Base-by-base conservation (phyloP, 805 yeast species). In the Barnettozyma salicaria region DNA sequence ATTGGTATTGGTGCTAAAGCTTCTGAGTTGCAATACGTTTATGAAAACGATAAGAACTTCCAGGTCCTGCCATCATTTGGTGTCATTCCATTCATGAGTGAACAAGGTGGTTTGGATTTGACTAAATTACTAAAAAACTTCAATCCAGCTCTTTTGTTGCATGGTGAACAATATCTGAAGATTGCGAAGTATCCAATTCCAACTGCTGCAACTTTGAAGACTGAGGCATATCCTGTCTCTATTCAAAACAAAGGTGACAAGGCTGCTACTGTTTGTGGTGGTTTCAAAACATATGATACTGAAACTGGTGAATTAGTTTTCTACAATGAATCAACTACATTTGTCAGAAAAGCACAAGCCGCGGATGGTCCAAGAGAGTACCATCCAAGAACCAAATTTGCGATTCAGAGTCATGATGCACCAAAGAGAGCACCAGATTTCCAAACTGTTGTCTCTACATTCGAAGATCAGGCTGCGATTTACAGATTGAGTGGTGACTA, bases 151-250 rank as follows among this genome's bases (percentile, higher is more conserved):
- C 71, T 81, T 62, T 70, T 90, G 55, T 72, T 90, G 49, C 97
- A 90, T 59, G 98, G 97, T 42, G 98, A 90, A 65, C 97, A 90
- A 60, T 90, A 83, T 62, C 68, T 89, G 50, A 87, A 78, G 61
- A 60, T 90, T 45, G 70, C 70, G 46, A 74, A 79, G 59, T 78
- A 73, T 68, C 92, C 95, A 40, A 69, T 90, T 40, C 94, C 96
- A 44, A 74, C 83, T 1, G 69, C 72, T 44, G 95, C 80, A 4
- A 57, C 63, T 2, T 60, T 88, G 30, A 68, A 62, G 38, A 83
- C 95, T 7, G 69, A 70, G 30, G 72, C 76, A 41, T 65, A 57
- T 45, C 88, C 95, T 32, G 67, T 90, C 36, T 85, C 83, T 14
- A 75, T 86, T 13, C 60, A 81, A 14, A 90, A 87, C 63, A 90